These are phyloP conservation scores for Podospora fimiseda DNA, from an alignment of 495 filamentous ascomycete genomes.

Conservation along the genomic window DNA sequence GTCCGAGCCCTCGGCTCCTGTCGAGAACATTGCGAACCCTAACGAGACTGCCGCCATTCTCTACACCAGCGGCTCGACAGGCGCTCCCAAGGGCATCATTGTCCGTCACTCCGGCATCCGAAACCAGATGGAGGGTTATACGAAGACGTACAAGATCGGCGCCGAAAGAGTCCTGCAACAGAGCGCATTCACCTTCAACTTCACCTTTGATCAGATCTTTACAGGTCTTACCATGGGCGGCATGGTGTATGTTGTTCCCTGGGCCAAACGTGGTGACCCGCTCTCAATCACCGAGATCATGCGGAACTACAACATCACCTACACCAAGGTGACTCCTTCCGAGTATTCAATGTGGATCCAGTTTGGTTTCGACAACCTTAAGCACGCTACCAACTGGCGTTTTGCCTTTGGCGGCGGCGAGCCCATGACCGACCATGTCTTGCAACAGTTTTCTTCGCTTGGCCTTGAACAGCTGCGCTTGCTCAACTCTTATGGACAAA, in stretches of 20 bases:
- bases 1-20: background rate
- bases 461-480: slow-evolving; percentile 15
- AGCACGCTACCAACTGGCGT: slow-evolving; percentile 15
- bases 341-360: slow-evolving; percentile 22
- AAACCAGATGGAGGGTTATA: slow-evolving; percentile 14
- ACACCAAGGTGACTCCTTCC: slow-evolving; percentile 18
- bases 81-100: slow-evolving; percentile 40
- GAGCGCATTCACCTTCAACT: slow-evolving; percentile 25
- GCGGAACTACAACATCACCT: slow-evolving; percentile 16
- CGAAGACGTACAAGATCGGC: slow-evolving; percentile 7
- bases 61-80: slow-evolving; percentile 45
- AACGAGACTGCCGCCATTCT: slow-evolving; percentile 31
- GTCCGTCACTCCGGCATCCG: slow-evolving; percentile 24
- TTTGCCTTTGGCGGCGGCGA: slow-evolving; percentile 25
- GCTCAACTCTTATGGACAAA: slow-evolving; percentile 30
- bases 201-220: slow-evolving; percentile 26
- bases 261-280: slow-evolving; percentile 18
- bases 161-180: slow-evolving; percentile 25
- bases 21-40: background rate
- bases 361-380: slow-evolving; percentile 5
- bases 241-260: slow-evolving; percentile 16
- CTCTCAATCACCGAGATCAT: slow-evolving; percentile 20
- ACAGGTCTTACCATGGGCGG: slow-evolving; percentile 21
- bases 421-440: slow-evolving; percentile 1
- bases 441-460: slow-evolving; percentile 13